Evolutionary conservation across 306 rosid genomes (phyloP).

Genomic region (Quercus parvula): DNA sequence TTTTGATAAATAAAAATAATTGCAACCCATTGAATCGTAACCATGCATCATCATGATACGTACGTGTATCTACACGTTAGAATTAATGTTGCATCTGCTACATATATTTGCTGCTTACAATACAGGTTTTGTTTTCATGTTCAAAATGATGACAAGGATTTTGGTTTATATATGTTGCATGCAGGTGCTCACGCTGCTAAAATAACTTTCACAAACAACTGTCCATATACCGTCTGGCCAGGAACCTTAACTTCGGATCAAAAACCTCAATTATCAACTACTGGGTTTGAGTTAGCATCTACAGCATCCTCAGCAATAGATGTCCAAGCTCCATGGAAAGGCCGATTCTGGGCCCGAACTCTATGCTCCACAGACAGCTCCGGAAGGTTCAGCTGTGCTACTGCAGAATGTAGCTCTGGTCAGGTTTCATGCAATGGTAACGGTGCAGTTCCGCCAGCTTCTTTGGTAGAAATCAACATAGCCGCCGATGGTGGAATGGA

Average conservation of each 20-base stretch:
- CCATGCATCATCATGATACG: too few relatives aligned
- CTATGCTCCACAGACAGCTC: conserved; percentile 18
- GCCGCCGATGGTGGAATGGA: conserved; percentile 27
- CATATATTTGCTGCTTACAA: not conserved
- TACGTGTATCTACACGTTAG: too few relatives aligned
- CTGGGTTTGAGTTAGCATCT: conserved; percentile 28
- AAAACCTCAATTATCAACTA: conserved; percentile 25
- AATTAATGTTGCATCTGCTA: too few relatives aligned
- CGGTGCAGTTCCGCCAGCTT: conserved; percentile 41
- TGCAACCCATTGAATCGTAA: too few relatives aligned
- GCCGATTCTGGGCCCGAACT: conserved; percentile 42
- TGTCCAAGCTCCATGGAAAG: conserved; percentile 34
- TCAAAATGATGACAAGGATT: not conserved
- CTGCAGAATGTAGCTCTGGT: conserved; percentile 38
- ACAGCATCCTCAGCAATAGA: not conserved
- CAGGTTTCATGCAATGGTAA: conserved; percentile 36
- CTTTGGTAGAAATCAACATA: conserved; percentile 33
- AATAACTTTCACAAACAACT: conserved; percentile 29
- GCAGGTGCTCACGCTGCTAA: conserved; percentile 14
- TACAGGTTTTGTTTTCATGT: not conserved
- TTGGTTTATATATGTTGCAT: not conserved
- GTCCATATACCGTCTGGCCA: conserved; percentile 36
- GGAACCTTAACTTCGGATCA: conserved; percentile 27
- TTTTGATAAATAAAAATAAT: too few relatives aligned
- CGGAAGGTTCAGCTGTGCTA: conserved; percentile 29